Evolutionary conservation across 106 monocot genomes (phyloP), one percentile per base, ranked within the genome.

Genomic region (Ottelia alismoides): DNA sequence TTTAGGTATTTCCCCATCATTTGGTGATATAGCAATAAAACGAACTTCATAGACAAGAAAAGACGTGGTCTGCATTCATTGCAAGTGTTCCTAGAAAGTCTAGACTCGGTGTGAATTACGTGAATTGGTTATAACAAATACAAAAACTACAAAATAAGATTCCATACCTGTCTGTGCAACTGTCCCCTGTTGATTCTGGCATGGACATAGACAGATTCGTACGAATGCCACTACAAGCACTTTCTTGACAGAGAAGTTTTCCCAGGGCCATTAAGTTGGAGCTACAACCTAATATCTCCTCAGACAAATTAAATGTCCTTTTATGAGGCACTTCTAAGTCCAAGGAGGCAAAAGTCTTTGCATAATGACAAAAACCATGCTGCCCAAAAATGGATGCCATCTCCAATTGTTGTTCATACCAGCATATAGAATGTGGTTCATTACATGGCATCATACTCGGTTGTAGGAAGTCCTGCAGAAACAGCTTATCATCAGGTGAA

Each of bases 301-400:
- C 63, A 18, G 67, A 53, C 61, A 83, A 61, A 75, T 65, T 63
- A 18, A 61, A 22, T 18, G 63, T 28, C 25, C 20, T 69, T 47
- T 50, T 28, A 58, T 19, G 59, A 47, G 69, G 62, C 60, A 77
- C 27, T 58, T 40, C 65, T 50, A 52, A 60, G 26, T 55, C 68
- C 28, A 49, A 25, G 24, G 51, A 23, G 19, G 55, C 58, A 58
- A 64, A 62, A 21, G 65, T 68, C 10, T 35, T 68, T 59, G 67
- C n/a, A 60, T 76, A 77, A 53, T 76, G 56, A 49, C 77, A 79
- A 45, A 98, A 65, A 50, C 85, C 90, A 77, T 90, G 85, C 43
- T 80, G 72, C 63, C 75, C 64, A 70, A 70, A 82, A 26, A 67
- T 74, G 21, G 90, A 90, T 50, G 74, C 79, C 56, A 98, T 86